phyloP scores from a whole-genome alignment of 2,329 filamentous ascomycete species.

The Chaetoscypha palmicola region DNA sequence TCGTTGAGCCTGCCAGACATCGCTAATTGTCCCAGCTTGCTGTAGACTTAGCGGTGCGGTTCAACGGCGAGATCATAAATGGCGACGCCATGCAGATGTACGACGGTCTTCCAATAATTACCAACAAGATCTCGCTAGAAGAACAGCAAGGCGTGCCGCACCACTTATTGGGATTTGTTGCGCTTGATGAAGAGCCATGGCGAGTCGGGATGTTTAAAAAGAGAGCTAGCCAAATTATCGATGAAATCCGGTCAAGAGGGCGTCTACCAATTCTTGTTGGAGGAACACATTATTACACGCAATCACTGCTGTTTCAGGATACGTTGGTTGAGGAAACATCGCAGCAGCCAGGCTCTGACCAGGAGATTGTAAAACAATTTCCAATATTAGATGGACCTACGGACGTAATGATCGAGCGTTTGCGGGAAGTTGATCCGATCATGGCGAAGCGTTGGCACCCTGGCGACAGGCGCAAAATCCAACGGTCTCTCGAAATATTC shows the following conservation, averaged over 20 bases:
- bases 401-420: slow-evolving; percentile 62
- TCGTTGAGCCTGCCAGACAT: background rate
- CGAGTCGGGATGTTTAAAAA: slow-evolving; percentile 69
- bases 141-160: slow-evolving; percentile 79
- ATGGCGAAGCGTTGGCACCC: slow-evolving; percentile 95
- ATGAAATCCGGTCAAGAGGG: slow-evolving; percentile 70
- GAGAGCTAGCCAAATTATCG: slow-evolving; percentile 61
- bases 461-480: slow-evolving; percentile 84
- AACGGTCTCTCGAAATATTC: slow-evolving; percentile 83
- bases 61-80: slow-evolving; percentile 93
- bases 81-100: slow-evolving; percentile 99
- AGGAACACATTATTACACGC: slow-evolving; percentile 92
- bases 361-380: slow-evolving; percentile 41
- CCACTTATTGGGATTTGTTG: slow-evolving; percentile 76
- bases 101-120: slow-evolving; percentile 82
- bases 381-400: slow-evolving; percentile 68
- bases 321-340: slow-evolving; percentile 44
- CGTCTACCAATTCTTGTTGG: slow-evolving; percentile 86
- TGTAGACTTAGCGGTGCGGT: slow-evolving; percentile 73
- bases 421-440: slow-evolving; percentile 74
- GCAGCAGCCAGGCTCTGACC: slow-evolving; percentile 25
- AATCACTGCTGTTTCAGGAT: slow-evolving; percentile 78
- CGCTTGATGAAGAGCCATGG: slow-evolving; percentile 73
- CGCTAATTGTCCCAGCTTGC: slow-evolving; percentile 40
- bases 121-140: slow-evolving; percentile 75